Percentiles rank a stretch among this genome's conserved stretches.
Conservation (phyloP, 352 stramenopile genomes). For the Phytophthora cajani region DNA sequence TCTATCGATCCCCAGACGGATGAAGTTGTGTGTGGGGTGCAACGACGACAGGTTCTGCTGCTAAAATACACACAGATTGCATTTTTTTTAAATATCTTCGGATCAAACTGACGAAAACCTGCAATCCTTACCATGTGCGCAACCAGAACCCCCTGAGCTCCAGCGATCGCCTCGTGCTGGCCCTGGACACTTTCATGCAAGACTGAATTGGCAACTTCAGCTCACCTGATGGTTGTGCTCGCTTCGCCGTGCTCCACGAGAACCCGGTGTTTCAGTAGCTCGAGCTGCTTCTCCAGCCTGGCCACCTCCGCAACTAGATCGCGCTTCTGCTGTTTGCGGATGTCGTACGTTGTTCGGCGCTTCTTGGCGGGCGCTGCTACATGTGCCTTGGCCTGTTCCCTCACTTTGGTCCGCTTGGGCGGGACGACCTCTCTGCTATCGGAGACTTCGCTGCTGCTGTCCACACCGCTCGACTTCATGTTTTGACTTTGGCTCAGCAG, state of each 20-base stretch:
- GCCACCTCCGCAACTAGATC: conserved; percentile 29
- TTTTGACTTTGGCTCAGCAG: conserved; percentile 4
- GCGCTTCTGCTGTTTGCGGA: conserved; percentile 46
- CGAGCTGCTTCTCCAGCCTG: conserved; percentile 33
- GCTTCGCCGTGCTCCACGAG: conserved; percentile 29
- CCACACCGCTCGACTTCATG: not conserved
- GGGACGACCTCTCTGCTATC: not conserved
- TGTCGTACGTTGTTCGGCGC: conserved; percentile 33
- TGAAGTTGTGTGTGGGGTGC: conserved; percentile 12
- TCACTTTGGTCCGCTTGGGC: not conserved
- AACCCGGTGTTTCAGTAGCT: conserved; percentile 37
- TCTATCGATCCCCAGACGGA: conserved; percentile 23
- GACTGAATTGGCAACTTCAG: conserved; percentile 21
- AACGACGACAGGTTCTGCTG: conserved; percentile 14
- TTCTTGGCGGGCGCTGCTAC: conserved; percentile 21
- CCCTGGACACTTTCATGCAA: conserved; percentile 28
- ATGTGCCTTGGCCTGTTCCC: not conserved
- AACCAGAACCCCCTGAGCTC: conserved; percentile 23
- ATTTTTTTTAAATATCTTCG: not conserved
- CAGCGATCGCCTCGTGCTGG: conserved; percentile 33
- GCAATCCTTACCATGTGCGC: conserved; percentile 16
- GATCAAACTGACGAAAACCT: not conserved
- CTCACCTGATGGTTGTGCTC: conserved; percentile 13
- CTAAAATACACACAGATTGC: conserved; percentile 1
- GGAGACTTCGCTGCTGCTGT: conserved; percentile 7